phyloP scores from a whole-genome alignment of 2,329 filamentous ascomycete genomes.

The Colletotrichum magnum region DNA sequence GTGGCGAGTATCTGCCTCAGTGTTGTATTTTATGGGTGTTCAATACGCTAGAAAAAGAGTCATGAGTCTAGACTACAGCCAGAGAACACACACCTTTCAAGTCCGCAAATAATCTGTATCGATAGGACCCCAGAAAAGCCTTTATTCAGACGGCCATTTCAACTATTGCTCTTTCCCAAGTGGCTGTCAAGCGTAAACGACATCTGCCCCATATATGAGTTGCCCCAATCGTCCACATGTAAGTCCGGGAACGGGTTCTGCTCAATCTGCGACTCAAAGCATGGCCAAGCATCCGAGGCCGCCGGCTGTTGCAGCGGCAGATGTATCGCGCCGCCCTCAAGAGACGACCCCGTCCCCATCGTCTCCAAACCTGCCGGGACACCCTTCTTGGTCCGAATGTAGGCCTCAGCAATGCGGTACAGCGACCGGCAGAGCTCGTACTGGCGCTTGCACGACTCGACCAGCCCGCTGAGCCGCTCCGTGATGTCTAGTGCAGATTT shows the following conservation, averaged over 20 bases:
- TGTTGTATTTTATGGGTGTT: too few relatives aligned
- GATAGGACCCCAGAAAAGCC: background rate
- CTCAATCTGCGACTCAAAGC: conserved; percentile 14
- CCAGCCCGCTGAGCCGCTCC: conserved; percentile 18
- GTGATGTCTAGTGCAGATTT: conserved; percentile 22
- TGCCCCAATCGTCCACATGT: conserved; percentile 22
- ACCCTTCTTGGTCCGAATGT: conserved; percentile 27
- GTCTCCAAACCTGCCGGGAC: background rate
- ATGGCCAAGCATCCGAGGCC: background rate
- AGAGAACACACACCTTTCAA: background rate
- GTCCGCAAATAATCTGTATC: background rate
- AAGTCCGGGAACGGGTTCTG: background rate
- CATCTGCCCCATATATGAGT: conserved; percentile 23
- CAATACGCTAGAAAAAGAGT: too few relatives aligned
- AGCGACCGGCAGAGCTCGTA: conserved; percentile 24
- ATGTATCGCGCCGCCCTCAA: conserved; percentile 2
- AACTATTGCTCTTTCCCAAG: conserved; percentile 5
- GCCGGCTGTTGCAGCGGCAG: conserved; percentile 15
- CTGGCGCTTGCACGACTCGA: conserved; percentile 26
- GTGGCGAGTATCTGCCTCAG: too few relatives aligned
- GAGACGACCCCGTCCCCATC: background rate
- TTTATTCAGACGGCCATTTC: background rate
- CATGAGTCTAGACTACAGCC: too few relatives aligned
- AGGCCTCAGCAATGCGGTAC: conserved; percentile 31
- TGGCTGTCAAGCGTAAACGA: conserved; percentile 30